Base-by-base conservation (phyloP, 2,329 filamentous ascomycete genomes). In the Paracamarosporium sp. region DNA sequence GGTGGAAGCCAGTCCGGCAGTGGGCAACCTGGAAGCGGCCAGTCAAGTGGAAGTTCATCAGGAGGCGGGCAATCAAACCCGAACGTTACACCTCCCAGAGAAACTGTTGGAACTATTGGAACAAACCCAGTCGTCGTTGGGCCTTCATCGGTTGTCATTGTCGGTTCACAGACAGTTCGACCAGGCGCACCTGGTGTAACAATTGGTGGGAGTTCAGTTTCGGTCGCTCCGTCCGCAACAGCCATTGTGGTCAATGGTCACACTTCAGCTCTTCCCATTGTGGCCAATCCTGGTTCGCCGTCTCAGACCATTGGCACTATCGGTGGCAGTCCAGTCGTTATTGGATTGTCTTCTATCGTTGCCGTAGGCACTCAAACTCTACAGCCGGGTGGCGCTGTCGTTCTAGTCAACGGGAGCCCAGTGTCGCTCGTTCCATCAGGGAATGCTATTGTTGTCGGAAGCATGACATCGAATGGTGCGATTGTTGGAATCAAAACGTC, bases 211-310 rank as follows among this genome's bases (percentile, higher is more conserved):
- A 79, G 72, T 5, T 68, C 60, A 8, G 50, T 78, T 1, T 74
- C 70, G 2, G 62, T 77, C 2, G 63, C 64, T 22, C 70, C 74
- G 20, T 79, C 73, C 28, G 78, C 68, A 13, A 72, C 71, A 24
- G 76, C 74, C 6, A 58, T 80, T 4, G 59, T 79, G 3, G 61
- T 79, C 17, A 73, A 74, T 52, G 73, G 73, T 22, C 64, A 61
- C 17, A 70, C 67, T 5, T 66, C 67, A 4, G 53, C 63, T 20
- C 51, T 75, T 4, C 50, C 53, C 0, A 60, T 68, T 8, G 56
- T 59, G 9, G 60, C 64, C 25, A 67, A 62, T 24, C 60, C 60
- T 13, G 56, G 64, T 8, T 67, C 30, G 77, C 74, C 4, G 50
- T 80, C 36, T 70, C 44, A 59, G 22, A 73, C 60, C 8, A 60